A percentile compares a stretch with the other conserved stretches of the same genome.
Evolutionary conservation across 306 rosid species (phyloP).

Genomic region (Pyrus pyrifolia): DNA sequence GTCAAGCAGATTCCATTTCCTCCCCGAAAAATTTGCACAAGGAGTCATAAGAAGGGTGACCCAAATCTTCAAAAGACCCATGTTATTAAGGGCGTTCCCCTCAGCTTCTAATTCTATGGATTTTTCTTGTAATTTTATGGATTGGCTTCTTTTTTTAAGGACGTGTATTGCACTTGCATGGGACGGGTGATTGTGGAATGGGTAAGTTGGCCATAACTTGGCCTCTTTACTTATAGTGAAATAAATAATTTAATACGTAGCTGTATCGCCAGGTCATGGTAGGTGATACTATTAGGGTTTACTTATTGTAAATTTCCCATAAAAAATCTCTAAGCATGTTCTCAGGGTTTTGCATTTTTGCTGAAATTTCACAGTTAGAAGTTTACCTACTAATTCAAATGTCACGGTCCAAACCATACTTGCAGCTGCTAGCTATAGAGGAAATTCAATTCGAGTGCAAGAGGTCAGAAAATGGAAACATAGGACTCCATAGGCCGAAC

Average conservation of each 20-base stretch:
- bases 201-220: no score
- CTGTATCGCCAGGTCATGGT: neutral
- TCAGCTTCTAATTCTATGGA: neutral
- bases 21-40: conserved; percentile 15
- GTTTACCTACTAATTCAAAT: no score
- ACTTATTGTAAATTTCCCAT: no score
- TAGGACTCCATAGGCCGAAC: neutral
- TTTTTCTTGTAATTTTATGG: neutral
- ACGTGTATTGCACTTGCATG: no score
- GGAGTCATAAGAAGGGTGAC: neutral
- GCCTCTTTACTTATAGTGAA: neutral
- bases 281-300: neutral
- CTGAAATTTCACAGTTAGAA: no score
- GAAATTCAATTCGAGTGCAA: no score
- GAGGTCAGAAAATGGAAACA: no score
- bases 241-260: neutral
- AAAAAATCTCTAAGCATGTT: no score
- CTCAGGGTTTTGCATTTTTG: no score
- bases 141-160: neutral
- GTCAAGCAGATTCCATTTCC: conserved; percentile 65
- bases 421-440: no score
- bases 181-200: no score
- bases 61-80: neutral
- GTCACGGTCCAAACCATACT: no score
- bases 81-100: neutral